phyloP scores from a whole-genome alignment of 208 protist genomes.

The Acanthamoeba culbertsoni region DNA sequence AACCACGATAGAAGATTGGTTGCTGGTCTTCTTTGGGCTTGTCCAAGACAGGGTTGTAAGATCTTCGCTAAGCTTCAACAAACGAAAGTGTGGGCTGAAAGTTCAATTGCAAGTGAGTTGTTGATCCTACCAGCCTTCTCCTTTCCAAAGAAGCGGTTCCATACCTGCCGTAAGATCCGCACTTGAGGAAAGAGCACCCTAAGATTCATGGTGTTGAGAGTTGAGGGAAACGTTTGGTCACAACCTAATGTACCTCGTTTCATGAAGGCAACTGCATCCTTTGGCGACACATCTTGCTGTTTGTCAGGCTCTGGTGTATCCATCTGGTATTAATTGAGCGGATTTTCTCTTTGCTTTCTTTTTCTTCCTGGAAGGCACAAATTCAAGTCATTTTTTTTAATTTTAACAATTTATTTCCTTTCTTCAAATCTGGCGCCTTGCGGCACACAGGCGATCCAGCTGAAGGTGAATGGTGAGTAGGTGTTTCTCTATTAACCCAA shows the following conservation, averaged over 20 bases:
- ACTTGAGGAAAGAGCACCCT: conserved; percentile 30
- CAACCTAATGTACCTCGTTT: not conserved
- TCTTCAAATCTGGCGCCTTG: no score
- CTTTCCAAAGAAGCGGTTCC: no score
- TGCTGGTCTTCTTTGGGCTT: conserved; percentile 22
- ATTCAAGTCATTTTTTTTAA: not conserved
- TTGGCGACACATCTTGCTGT: not conserved
- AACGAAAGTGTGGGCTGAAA: not conserved
- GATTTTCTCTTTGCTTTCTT: not conserved
- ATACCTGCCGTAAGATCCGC: not conserved
- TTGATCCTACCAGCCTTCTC: no score
- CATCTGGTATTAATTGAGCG: not conserved
- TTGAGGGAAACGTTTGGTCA: no score
- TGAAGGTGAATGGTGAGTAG: no score
- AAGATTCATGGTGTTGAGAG: no score
- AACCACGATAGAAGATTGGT: not conserved
- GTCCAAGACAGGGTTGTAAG: not conserved
- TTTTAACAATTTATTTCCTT: not conserved
- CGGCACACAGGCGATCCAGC: no score
- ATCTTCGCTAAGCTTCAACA: not conserved
- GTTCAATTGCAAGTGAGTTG: no score
- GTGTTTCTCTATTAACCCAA: no score
- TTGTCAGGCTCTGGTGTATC: not conserved
- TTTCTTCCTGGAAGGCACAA: not conserved
- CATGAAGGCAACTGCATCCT: not conserved